Conservation (phyloP, 2,329 filamentous ascomycete species). For the Pseudogymnoascus sp. region DNA sequence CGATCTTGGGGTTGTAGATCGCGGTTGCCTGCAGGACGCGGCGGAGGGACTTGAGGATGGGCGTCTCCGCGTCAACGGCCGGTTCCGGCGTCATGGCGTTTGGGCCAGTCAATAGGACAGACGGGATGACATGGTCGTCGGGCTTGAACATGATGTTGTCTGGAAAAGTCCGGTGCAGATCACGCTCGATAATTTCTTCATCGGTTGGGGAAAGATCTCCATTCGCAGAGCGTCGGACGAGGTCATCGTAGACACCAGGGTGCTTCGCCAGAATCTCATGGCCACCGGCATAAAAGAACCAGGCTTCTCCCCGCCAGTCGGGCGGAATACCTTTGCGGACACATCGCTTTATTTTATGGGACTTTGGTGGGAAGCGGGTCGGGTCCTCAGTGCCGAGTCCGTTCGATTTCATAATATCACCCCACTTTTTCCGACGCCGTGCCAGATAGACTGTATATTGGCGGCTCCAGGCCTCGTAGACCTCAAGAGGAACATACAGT, state of each 20-base stretch:
- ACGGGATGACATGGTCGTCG: slow-evolving; percentile 22
- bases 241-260: slow-evolving; percentile 65
- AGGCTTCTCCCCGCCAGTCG: slow-evolving; percentile 89
- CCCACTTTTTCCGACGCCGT: slow-evolving; percentile 76
- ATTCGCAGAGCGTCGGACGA: slow-evolving; percentile 57
- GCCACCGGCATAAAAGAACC: slow-evolving; percentile 94
- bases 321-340: slow-evolving; percentile 89
- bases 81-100: slow-evolving; percentile 29
- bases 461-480: slow-evolving; percentile 77
- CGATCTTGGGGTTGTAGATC: slow-evolving; percentile 82
- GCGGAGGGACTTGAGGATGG: slow-evolving; percentile 73
- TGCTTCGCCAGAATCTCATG: slow-evolving; percentile 71
- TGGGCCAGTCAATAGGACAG: slow-evolving; percentile 31
- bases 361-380: slow-evolving; percentile 70
- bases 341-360: slow-evolving; percentile 80
- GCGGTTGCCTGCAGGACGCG: slow-evolving; percentile 85
- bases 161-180: slow-evolving; percentile 88
- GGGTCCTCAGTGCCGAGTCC: slow-evolving; percentile 66
- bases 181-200: slow-evolving; percentile 84
- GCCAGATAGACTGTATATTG: slow-evolving; percentile 69
- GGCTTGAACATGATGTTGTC: slow-evolving; percentile 90
- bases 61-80: slow-evolving; percentile 49
- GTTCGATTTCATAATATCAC: slow-evolving; percentile 66
- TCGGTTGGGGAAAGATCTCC: slow-evolving; percentile 62
- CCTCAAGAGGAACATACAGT: slow-evolving; percentile 65